Evolutionary conservation across 805 yeast genomes (phyloP), one percentile per base, ranked within the genome.

Genomic region (Zygoascus ofunaensis): DNA sequence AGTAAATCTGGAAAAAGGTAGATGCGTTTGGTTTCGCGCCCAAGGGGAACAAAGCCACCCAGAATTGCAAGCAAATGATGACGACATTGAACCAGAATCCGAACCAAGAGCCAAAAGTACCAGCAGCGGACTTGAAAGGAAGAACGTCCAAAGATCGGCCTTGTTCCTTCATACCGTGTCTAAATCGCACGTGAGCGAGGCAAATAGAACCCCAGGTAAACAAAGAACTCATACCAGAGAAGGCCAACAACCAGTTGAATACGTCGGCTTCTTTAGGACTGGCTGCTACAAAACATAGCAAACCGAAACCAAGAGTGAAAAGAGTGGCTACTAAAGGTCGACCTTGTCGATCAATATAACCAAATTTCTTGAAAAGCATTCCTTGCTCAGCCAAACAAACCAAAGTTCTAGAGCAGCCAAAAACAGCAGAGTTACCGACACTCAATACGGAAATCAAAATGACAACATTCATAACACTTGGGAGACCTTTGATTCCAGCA

Each of bases 341-440:
- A 47, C 87, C 87, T 19, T 69, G 70, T 54, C 78, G 69, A 60
- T 80, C 87, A 50, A 79, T 71, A 64, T 78, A 80, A 3, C 73
- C 75, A 40, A 77, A 68, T 45, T 73, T 60, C 52, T 66, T 64
- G 43, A 87, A 86, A 41, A 80, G 75, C 56, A 72, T 72, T 8
- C 83, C 82, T 56, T 76, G 78, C 34, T 72, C 80, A 14, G 82
- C 77, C 50, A 82, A 64, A 5, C 84, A 74, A 20, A 75, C 72
- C 51, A 82, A 60, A 19, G 82, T 74, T 66, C 89, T 76, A 4
- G 87, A 79, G 49, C 79, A 71, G 4, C 79, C 83, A 52, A 73
- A 82, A 5, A 82, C 80, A n/a, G 82, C 72, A 5, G 86, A 74
- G 56, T 82, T 81, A 46, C 83, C 86, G 38, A 81, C 87, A 10